These are phyloP conservation scores for Botryotinia calthae DNA, from an alignment of 2,329 filamentous ascomycete species.

Conservation along the genomic window DNA sequence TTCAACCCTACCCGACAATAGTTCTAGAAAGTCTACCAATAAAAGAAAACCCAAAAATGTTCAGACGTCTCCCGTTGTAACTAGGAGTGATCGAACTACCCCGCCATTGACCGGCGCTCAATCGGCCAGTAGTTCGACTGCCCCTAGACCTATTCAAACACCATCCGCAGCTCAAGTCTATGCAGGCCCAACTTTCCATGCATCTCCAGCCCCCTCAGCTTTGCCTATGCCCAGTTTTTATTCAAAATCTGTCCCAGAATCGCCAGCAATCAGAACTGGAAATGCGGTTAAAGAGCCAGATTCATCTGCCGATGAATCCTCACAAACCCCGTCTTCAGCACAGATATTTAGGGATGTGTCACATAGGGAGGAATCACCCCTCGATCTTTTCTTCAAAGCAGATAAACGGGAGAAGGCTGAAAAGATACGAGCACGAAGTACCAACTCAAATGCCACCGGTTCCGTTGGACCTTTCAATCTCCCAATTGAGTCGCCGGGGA, in stretches of 20 bases:
- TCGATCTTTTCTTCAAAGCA: conserved; percentile 88
- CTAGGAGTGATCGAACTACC: conserved; percentile 31
- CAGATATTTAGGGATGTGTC: conserved; percentile 53
- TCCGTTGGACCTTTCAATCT: conserved; percentile 51
- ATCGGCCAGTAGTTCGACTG: conserved; percentile 32
- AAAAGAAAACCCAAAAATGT: conserved; percentile 38
- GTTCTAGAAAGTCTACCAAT: conserved; percentile 36
- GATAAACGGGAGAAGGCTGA: conserved; percentile 79
- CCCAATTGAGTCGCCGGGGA: conserved; percentile 43
- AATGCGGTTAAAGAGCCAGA: conserved; percentile 45
- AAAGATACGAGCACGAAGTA: conserved; percentile 58
- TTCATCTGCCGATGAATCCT: conserved; percentile 41
- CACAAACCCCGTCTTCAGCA: conserved; percentile 44
- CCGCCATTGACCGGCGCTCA: conserved; percentile 33
- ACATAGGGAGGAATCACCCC: conserved; percentile 66
- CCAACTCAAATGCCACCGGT: conserved; percentile 49
- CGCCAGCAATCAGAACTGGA: conserved; percentile 47
- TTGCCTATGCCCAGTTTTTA: conserved; percentile 89
- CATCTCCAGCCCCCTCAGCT: conserved; percentile 85
- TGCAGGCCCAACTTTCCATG: conserved; percentile 91
- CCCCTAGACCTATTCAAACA: conserved; percentile 43
- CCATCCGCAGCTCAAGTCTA: conserved; percentile 52
- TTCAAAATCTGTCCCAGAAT: conserved; percentile 70
- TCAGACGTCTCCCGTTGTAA: conserved; percentile 34
- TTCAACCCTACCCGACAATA: conserved; percentile 28